Base-by-base conservation (phyloP, 768 basidiomycete genomes). In the Amanita muscaria region DNA sequence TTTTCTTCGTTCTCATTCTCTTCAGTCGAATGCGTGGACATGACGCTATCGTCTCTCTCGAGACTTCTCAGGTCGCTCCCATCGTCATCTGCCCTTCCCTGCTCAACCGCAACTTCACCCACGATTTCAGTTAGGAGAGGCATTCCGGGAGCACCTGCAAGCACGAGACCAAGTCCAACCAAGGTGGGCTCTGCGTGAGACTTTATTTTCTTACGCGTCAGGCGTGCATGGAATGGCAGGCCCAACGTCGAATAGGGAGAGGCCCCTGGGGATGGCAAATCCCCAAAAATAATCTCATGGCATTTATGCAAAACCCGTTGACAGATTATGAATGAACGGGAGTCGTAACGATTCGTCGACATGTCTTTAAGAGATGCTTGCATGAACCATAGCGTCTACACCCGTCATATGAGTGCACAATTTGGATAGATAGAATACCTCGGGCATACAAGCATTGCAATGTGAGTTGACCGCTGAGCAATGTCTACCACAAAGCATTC, bases 311-410 rank as follows among this genome's bases (percentile, higher is more conserved):
- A 67, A 30, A 92, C 79, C 49, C 94, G 79, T 63, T 93, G 90
- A 61, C 96, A 98, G 47, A 94, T 84, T 38, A 78, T 67, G 64
- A 97, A 97, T 1, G 91, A 88, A 33, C 67, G 75, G 2, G 89
- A 82, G 38, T 79, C 74, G 41, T 79, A 73, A 11, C 67, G 71
- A 35, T 63, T 37, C 48, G 63, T 54, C 0, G 82, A 74, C 6
- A 97, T 70, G 62, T 99, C 96, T 46, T 77, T 79, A 15, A 99
- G 71, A 21, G 87, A 80, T 12, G 94, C 89, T 76, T 98, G 96
- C 85, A 98, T 93, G 64, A 93, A 96, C 92, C 94, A 98, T 35
- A 99, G 66, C 0, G 96, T 97, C 91, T 93, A 55, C 43, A 51
- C 23, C 15, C 34, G 49, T 27, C 27, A 21, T 29, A 32, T 41